Evolutionary conservation across 148 eudicot species (phyloP).

Genomic region (Fagopyrum homotropicum): DNA sequence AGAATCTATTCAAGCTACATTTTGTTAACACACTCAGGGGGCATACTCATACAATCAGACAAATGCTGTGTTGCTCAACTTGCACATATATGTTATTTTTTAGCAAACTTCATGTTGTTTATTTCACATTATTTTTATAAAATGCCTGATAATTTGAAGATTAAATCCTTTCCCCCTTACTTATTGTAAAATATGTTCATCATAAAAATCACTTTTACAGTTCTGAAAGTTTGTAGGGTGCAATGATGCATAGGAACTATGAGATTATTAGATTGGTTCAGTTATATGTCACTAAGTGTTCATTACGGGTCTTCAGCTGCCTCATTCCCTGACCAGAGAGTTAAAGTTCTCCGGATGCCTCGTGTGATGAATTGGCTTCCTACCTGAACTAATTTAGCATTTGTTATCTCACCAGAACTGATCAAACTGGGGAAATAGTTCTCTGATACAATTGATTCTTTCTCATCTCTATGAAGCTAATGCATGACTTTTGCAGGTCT

Average conservation of each 20-base stretch:
- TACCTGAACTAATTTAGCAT: neutral
- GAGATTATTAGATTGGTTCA: neutral
- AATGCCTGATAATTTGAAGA: neutral
- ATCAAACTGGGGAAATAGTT: neutral
- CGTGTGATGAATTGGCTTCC: neutral
- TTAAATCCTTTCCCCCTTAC: neutral
- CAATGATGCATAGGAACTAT: neutral
- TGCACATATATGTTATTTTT: neutral
- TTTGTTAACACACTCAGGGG: neutral
- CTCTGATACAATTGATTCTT: neutral
- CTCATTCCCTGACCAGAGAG: neutral
- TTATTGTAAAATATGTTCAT: neutral
- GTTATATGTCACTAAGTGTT: neutral
- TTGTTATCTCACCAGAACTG: neutral
- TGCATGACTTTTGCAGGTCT: conserved; percentile 44
- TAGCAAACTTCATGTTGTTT: neutral
- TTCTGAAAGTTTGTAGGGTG: neutral
- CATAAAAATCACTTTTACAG: neutral
- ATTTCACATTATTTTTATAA: neutral
- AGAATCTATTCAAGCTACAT: neutral
- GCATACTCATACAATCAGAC: neutral
- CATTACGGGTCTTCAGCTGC: neutral
- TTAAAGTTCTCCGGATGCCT: neutral
- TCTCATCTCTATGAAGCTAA: neutral
- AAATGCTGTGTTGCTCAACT: neutral